Base-by-base conservation (phyloP, 1,139 yeast species). In the Magnusiomyces sp. region DNA sequence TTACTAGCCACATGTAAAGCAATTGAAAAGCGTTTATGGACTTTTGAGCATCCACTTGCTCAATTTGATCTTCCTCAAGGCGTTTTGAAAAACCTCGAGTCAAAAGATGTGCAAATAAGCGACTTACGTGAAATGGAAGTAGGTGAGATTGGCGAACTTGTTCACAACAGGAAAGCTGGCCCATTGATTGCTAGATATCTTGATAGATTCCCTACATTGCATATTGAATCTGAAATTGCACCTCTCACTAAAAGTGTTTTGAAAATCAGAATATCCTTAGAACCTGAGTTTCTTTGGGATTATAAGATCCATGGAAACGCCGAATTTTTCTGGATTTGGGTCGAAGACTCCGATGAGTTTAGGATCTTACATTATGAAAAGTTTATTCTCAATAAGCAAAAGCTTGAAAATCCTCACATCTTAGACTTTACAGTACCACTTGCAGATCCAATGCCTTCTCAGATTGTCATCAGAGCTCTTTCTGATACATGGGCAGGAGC, bases 401-500 rank as follows among this genome's bases (percentile, higher is more conserved):
- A 81, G 56, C 64, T 81, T 64, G 71, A 71, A 17, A 69, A 71
- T 34, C 71, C 76, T 1, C 94, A 86, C 64, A 87, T 83, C 59
- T 70, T 92, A 71, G 96, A 90, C 58, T 89, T 92, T 58, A 88
- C 95, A 81, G 84, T 94, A 41, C 98, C 98, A 0, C 69, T 92
- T 49, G 73, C 83, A 1, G 95, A 88, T 59, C 96, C 96, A 1
- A 69, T 83, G 23, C 97, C 97, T 0, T 81, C 94, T 0, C 97
- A 92, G 63, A 77, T 94, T 43, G 78, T 88, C 7, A 80, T 90
- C 1, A 73, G 90, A 50, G 83, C 83, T 1, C 68, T 87, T 6
- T 86, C 95, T 5, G 98, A 92, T 62, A 69, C 79, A 1, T 94
- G 97, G 97, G 76, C 88, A 33, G 97, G 97, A 0, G 78, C 94